phyloP scores from a whole-genome alignment of 805 yeast genomes.

The Blastobotrys americana region DNA sequence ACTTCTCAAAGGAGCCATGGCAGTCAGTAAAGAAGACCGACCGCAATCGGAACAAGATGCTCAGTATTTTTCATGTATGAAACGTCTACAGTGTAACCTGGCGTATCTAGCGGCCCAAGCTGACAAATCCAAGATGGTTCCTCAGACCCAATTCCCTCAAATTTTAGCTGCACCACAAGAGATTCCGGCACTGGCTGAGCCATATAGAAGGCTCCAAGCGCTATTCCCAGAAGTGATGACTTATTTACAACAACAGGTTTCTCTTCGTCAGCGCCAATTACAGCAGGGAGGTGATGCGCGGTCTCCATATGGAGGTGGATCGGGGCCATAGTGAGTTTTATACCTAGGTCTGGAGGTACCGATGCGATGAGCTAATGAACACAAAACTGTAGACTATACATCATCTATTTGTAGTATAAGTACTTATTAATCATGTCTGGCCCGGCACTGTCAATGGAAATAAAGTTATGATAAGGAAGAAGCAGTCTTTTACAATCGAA shows the following conservation, averaged over 20 bases:
- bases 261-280: constrained; percentile 20
- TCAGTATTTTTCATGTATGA: constrained; percentile 24
- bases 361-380: not conserved
- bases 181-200: constrained; percentile 26
- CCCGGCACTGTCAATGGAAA: too few relatives aligned
- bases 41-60: constrained; percentile 12
- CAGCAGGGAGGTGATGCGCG: constrained; percentile 8
- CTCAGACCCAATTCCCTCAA: constrained; percentile 25
- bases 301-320: not conserved
- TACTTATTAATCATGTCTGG: too few relatives aligned
- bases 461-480: too few relatives aligned
- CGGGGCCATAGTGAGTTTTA: too few relatives aligned
- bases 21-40: constrained; percentile 12
- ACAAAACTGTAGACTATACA: too few relatives aligned
- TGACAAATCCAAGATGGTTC: constrained; percentile 21
- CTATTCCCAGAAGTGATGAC: constrained; percentile 26
- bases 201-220: constrained; percentile 28
- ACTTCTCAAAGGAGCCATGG: constrained; percentile 21
- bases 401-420: too few relatives aligned
- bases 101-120: constrained; percentile 29
- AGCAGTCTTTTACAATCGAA: too few relatives aligned
- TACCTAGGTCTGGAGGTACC: too few relatives aligned
- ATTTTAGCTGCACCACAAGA: constrained; percentile 27
- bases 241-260: constrained; percentile 18
- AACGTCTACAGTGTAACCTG: constrained; percentile 31